Base-by-base conservation (phyloP, 768 basidiomycete species). In the Russula emetica region DNA sequence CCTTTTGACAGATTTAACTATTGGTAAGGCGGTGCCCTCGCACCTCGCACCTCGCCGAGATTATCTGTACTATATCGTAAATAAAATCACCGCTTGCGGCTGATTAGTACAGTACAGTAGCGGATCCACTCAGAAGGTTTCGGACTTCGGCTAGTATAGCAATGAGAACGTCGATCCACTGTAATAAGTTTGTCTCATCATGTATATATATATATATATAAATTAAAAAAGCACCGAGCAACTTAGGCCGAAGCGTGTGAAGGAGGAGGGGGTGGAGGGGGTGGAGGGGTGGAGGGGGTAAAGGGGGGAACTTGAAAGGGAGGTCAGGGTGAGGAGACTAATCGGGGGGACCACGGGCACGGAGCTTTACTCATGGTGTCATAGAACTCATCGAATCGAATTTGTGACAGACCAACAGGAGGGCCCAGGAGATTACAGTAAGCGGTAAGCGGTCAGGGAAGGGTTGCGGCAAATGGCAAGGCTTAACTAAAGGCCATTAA, bases 291-390 rank as follows among this genome's bases (percentile, higher is more conserved):
- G n/a, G n/a, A n/a, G n/a, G n/a, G n/a, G n/a, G n/a, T n/a, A n/a
- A n/a, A 9, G 26, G 20, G 36, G 51, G 11, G 14, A 24, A n/a
- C n/a, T n/a, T n/a, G 11, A 22, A 9, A 24, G n/a, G 50, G 56
- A 18, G 30, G 32, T 13, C 34, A 54, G 34, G 34, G 53, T 38
- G 34, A 49, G 26, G 45, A 40, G 24, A 58, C 38, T 6, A 36
- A 63, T 59, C 62, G 28, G n/a, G 53, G 63, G 57, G n/a, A 18
- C 38, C 38, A 40, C 26, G 7, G n/a, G 13, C 45, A 60, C 52
- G 62, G 58, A 38, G 58, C 34, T 54, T 54, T 53, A 26, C 61
- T 50, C 61, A 42, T 56, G n/a, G 22, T 40, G 5, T 40, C 34
- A 34, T 26, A 24, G 22, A 55, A 40, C 38, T 24, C 22, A 6